Base-by-base conservation (phyloP, 2,329 filamentous ascomycete genomes). In the Ophiostoma himal-ulmi region DNA sequence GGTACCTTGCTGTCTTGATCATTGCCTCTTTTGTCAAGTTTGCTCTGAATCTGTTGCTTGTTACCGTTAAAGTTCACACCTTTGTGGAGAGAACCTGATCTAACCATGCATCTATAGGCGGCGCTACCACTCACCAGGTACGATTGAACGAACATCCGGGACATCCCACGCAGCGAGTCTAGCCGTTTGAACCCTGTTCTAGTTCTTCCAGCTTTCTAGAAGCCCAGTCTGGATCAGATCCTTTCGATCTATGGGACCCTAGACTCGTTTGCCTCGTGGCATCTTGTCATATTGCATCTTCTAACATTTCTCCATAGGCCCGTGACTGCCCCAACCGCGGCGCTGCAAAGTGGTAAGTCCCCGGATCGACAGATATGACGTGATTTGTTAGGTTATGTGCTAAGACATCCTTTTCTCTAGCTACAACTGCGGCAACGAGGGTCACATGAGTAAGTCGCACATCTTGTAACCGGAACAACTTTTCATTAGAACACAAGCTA, bases 291-390 rank as follows among this genome's bases (percentile, higher is more conserved):
- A 72, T 67, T 74, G 74, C 77, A 71, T 78, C 75, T 70, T 78
- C 74, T 10, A 70, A 41, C 37, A 37, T 64, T 17, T 64, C 26
- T 22, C 22, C 17, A n/a, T 64, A 93, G 91, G 91, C 91, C 78
- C 91, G 91, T 78, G 91, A 94, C 78, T 95, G 92, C 86, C 92
- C 92, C 78, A 92, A 89, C 85, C 91, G 91, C 83, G 91, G 91
- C 76, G 89, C 89, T 76, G 88, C 91, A 77, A 93, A 92, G 82
- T 94, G 91, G 91, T 93, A 83, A 80, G 88, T 81, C 69, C 34
- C 22, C 26, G 14, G 17, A 39, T 65, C 20, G 34, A 39, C 30
- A 20, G 22, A 20, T 62, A 62, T 34, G 57, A 20, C 57, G 57
- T 62, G 26, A 62, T 62, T 36, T 65, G 8, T 22, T 20, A 22